These are phyloP conservation scores for Mitragyna speciosa DNA, from an alignment of 257 asterid genomes.

Conservation along the genomic window DNA sequence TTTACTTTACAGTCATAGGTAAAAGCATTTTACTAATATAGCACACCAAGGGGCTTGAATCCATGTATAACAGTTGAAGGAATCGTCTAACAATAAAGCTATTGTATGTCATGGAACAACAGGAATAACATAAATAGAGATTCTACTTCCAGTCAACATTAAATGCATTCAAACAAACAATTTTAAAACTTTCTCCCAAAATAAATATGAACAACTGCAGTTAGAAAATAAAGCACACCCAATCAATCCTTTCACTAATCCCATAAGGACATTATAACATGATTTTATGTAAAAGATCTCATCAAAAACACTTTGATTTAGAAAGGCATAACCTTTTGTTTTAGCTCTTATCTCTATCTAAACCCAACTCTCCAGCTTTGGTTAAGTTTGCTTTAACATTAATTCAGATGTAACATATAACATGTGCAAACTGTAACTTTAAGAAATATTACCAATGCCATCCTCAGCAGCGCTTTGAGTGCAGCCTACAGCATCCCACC, in stretches of 20 bases:
- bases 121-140: background rate
- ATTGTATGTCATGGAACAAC: background rate
- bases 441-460: constrained; percentile 73
- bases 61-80: background rate
- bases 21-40: background rate
- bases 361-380: background rate
- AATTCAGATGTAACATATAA: background rate
- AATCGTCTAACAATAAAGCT: too few species aligned
- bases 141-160: background rate
- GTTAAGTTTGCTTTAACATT: background rate
- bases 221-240: background rate
- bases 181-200: background rate
- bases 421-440: background rate
- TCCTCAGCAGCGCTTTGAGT: constrained; percentile 99
- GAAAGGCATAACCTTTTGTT: background rate
- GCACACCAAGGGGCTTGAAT: background rate
- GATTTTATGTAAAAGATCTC: background rate
- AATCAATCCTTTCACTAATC: background rate
- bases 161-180: background rate
- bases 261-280: background rate
- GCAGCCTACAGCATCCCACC: constrained; percentile 99
- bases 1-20: background rate
- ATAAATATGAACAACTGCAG: background rate
- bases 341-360: constrained; percentile 4
- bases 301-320: background rate